Evolutionary conservation across 805 yeast genomes (phyloP).

Genomic region (Metschnikowia peoriensis): DNA sequence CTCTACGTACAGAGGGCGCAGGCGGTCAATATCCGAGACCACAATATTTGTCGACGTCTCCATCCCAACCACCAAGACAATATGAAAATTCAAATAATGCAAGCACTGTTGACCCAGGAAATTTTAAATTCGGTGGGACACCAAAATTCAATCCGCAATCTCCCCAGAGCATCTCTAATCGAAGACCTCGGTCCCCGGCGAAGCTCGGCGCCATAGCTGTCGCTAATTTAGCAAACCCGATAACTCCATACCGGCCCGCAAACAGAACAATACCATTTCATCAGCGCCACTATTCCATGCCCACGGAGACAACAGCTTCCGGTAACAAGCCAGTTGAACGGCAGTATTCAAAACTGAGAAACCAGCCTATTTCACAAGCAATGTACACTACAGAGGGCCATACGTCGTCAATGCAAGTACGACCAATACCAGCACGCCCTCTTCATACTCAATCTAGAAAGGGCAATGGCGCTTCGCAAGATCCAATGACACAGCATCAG

Average conservation of each 20-base stretch:
- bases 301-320: conserved; percentile 22
- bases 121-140: conserved; percentile 38
- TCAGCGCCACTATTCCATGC: conserved; percentile 45
- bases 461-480: conserved; percentile 37
- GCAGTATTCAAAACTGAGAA: background rate
- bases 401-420: conserved; percentile 40
- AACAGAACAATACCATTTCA: conserved; percentile 25
- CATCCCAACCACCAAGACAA: conserved; percentile 4
- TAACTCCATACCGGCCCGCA: conserved; percentile 31
- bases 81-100: conserved; percentile 26
- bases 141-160: conserved; percentile 12
- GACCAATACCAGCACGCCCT: conserved; percentile 43
- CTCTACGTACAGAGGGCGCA: background rate
- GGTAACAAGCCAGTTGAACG: conserved; percentile 4
- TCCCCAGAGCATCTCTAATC: conserved; percentile 8
- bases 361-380: conserved; percentile 1
- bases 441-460: conserved; percentile 31
- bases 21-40: conserved; percentile 6
- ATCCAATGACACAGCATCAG: conserved; percentile 47
- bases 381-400: conserved; percentile 20
- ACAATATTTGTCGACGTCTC: conserved; percentile 9
- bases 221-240: conserved; percentile 43
- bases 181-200: conserved; percentile 62
- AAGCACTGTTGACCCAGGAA: conserved; percentile 32
- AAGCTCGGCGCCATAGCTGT: conserved; percentile 73